Evolutionary conservation across 1,284 basidiomycete genomes (phyloP), one percentile per base, ranked within the genome.

Genomic region (Microbotryum silenes-acaulis): DNA sequence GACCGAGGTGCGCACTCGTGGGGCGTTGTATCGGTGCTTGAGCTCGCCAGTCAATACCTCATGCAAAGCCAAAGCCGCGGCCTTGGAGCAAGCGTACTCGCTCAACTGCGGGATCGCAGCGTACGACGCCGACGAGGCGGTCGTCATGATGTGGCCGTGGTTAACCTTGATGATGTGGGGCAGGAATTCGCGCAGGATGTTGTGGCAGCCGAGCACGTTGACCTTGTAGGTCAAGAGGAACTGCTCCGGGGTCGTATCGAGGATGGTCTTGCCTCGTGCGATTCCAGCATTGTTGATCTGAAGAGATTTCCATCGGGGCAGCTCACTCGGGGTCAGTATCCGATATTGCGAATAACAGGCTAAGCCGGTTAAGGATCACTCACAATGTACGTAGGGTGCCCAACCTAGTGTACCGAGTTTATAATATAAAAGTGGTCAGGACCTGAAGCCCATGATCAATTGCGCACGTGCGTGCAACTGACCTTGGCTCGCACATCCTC

Each of bases 201-300:
- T 64, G 59, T 55, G 62, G 12, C 52, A 45, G 16, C 65, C 67
- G 33, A 63, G 58, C 0, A 67, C 59, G 56, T 70, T 70, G 52
- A 70, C 69, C 49, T 64, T 67, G 60, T 60, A 70, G 7, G 65
- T 66, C 9, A 64, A 44, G 6, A 63, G 27, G 57, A 65, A 62
- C 42, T 65, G 61, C 12, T 69, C 64, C 2, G 61, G 56, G 12
- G 46, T 58, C 16, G 60, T 61, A 52, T 65, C 58, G 54, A 70
- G 61, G 47, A 70, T 70, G 14, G 60, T 66, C 46, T 65, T 59
- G 20, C 67, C 67, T 23, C 62, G 60, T 6, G 67, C 67, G 46
- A 70, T 70, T 4, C 69, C 69, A n/a, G 69, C 69, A 51, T 64
- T 64, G 59, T 70, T 70, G 58, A 70, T 51, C 64, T 68, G 50